Conservation (phyloP, 1,139 yeast genomes). For the Hyphopichia fennica region DNA sequence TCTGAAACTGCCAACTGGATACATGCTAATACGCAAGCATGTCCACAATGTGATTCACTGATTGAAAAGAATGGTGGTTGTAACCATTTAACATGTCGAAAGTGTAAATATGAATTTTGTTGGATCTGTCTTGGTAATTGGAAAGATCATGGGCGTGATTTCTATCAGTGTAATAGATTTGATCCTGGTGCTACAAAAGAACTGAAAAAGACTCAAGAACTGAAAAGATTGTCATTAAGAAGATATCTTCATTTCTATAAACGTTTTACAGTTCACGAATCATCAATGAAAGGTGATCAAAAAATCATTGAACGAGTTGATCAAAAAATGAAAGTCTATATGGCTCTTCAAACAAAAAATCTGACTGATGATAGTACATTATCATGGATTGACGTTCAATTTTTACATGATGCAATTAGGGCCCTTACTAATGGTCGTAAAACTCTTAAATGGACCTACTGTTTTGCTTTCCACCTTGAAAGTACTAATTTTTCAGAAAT, state of each 20-base stretch:
- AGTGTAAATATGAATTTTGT: conserved; percentile 80
- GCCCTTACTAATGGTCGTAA: conserved; percentile 69
- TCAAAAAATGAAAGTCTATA: conserved; percentile 54
- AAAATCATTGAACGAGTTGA: conserved; percentile 64
- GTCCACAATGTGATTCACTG: conserved; percentile 66
- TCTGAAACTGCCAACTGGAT: conserved; percentile 91
- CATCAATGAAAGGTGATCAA: conserved; percentile 73
- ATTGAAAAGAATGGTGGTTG: conserved; percentile 93
- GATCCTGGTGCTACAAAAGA: conserved; percentile 38
- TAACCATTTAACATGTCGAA: conserved; percentile 89
- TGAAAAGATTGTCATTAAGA: conserved; percentile 47
- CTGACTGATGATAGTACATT: conserved; percentile 37
- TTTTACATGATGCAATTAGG: conserved; percentile 69
- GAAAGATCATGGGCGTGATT: conserved; percentile 66
- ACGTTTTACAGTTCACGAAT: conserved; percentile 74
- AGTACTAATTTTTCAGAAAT: conserved; percentile 52
- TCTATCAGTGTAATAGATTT: conserved; percentile 68
- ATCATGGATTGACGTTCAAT: conserved; percentile 91
- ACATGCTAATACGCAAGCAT: conserved; percentile 79
- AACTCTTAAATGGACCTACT: conserved; percentile 89
- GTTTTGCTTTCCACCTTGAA: conserved; percentile 69
- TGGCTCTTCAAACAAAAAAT: conserved; percentile 34
- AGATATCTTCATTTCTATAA: conserved; percentile 78
- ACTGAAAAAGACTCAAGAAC: conserved; percentile 31
- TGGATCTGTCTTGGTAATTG: conserved; percentile 89